These are phyloP conservation scores for Rhizopogon vesiculosus DNA, from an alignment of 768 basidiomycete genomes.

Conservation along the genomic window DNA sequence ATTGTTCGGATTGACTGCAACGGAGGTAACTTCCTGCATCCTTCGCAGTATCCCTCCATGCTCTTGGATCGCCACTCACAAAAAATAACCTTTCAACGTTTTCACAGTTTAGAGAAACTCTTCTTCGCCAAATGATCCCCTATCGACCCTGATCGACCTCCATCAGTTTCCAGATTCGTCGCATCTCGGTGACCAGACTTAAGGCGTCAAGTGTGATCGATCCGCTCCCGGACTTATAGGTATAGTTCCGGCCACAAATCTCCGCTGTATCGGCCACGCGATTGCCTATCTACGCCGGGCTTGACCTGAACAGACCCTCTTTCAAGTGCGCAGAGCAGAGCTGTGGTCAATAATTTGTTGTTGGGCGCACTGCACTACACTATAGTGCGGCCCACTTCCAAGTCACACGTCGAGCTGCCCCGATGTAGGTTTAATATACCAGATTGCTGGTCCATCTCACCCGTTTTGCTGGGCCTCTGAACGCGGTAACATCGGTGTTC, in stretches of 20 bases:
- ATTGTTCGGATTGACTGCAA: neutral
- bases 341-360: neutral
- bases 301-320: neutral
- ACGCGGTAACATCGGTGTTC: neutral
- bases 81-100: conserved; percentile 1
- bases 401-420: neutral
- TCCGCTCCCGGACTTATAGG: conserved; percentile 1
- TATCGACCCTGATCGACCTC: conserved; percentile 2
- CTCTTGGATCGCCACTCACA: neutral
- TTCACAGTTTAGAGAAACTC: neutral
- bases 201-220: neutral
- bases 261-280: conserved; percentile 1
- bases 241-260: neutral
- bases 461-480: neutral
- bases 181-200: conserved; percentile 1
- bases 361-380: neutral
- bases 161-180: conserved; percentile 1
- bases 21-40: neutral
- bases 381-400: neutral
- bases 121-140: neutral
- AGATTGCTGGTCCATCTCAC: neutral
- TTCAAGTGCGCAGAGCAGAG: neutral
- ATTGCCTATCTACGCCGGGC: neutral
- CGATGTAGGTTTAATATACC: neutral
- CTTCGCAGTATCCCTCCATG: neutral